Base-by-base conservation (phyloP, 805 yeast genomes). In the Brettanomyces nanus region DNA sequence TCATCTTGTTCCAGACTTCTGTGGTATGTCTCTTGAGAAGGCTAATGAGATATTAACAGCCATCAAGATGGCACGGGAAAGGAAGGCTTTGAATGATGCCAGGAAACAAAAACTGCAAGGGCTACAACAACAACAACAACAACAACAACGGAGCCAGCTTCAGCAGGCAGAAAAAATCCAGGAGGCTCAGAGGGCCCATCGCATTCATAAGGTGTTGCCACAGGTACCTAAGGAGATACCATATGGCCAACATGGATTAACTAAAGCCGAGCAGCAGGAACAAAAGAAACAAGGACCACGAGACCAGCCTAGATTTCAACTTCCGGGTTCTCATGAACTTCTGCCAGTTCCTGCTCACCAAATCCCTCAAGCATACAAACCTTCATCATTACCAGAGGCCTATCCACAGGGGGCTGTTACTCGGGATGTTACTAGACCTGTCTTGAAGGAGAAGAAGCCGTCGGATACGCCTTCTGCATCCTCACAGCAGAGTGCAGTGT, bases 1-100 rank as follows among this genome's bases (percentile, higher is more conserved):
- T 10, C 96, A 87, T 53, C 68, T 89, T 51, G 97, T 92, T 18
- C 99, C 99, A 1, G 97, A 92, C 58, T 85, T 92, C 59, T 92
- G 99, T 68, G 98, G 98, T 41, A 90, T 92, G 95, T 74, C 95
- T 3, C 86, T 92, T 89, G 96, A 86, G 54, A 85, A 83, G 73
- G 97, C 97, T 3, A 87, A 86, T 53, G 83, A 82, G 59, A 86
- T 92, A 45, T 63, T 92, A 41, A 75, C 73, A 40, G 85, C 96
- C 7, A 87, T 90, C 54, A 81, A 82, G 55, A 74, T 80, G 30
- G 78, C 97, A 2, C 73, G 74, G 49, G 69, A 54, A 28, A 47
- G 58, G 17, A 57, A 56, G 45, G 53, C 33, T 10, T 27, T 25
- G 14, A 32, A 37, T 20, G 36, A 37, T 19, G 35, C 35, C n/a